Evolutionary conservation across 2,329 filamentous ascomycete species (phyloP).

Genomic region (Fusarium sp.): DNA sequence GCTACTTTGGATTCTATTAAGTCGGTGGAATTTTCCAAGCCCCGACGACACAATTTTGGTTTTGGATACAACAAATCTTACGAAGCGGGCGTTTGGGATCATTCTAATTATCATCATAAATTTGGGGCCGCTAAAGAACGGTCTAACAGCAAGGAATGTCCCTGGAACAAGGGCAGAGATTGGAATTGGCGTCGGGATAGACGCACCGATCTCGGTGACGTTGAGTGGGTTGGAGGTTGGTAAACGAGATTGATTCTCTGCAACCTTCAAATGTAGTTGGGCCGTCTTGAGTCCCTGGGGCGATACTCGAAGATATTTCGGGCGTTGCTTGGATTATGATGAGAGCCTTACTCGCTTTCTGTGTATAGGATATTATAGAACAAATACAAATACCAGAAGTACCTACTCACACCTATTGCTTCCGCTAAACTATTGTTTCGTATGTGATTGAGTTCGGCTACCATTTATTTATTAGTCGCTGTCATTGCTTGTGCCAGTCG

Average conservation of each 20-base stretch:
- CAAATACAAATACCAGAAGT: conserved; percentile 71
- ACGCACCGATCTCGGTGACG: conserved; percentile 76
- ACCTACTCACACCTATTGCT: conserved; percentile 63
- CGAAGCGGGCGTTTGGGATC: conserved; percentile 62
- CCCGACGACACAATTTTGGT: conserved; percentile 60
- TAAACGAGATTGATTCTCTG: conserved; percentile 64
- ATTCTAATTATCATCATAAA: conserved; percentile 52
- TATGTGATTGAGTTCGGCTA: background rate
- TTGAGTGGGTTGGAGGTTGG: conserved; percentile 97
- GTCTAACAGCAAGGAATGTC: conserved; percentile 59
- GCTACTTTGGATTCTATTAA: conserved; percentile 61
- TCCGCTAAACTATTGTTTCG: background rate
- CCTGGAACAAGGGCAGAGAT: conserved; percentile 69
- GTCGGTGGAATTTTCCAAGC: conserved; percentile 59
- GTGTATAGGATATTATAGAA: conserved; percentile 66
- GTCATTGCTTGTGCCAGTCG: background rate
- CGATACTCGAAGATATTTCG: conserved; percentile 43
- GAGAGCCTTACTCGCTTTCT: conserved; percentile 70
- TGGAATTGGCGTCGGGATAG: conserved; percentile 72
- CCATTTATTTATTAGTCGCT: background rate
- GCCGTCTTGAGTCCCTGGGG: conserved; percentile 44
- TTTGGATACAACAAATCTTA: conserved; percentile 62
- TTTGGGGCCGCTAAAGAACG: conserved; percentile 55
- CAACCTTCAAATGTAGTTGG: conserved; percentile 70
- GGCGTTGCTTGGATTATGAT: conserved; percentile 46